Evolutionary conservation across 208 protist species (phyloP).

Genomic region (Trypanosoma avium): DNA sequence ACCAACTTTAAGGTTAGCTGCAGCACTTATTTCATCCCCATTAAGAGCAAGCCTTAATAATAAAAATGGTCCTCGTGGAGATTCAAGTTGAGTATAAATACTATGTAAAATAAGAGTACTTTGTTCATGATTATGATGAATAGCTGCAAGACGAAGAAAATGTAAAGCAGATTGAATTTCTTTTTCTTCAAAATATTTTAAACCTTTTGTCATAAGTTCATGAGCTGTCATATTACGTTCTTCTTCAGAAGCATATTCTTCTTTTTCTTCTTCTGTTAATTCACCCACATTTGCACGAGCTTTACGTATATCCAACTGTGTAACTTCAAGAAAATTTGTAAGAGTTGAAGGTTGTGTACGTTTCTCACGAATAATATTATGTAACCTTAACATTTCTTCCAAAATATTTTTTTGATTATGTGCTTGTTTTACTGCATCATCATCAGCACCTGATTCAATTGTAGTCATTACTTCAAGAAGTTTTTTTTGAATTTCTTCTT

Average conservation of each 20-base stretch:
- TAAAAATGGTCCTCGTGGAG: slow-evolving; percentile 66
- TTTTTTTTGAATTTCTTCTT: slow-evolving; percentile 69
- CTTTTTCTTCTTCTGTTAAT: slow-evolving; percentile 54
- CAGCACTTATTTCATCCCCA: slow-evolving; percentile 56
- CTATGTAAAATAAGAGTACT: slow-evolving; percentile 76
- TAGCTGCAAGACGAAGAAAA: slow-evolving; percentile 85
- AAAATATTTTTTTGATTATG: slow-evolving; percentile 57
- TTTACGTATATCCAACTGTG: slow-evolving; percentile 74
- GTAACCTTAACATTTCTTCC: slow-evolving; percentile 69
- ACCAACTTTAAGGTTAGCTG: slow-evolving; percentile 72
- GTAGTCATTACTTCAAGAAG: slow-evolving; percentile 43
- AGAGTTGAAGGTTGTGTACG: slow-evolving; percentile 61
- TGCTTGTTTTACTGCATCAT: slow-evolving; percentile 32
- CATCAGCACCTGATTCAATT: slow-evolving; percentile 30
- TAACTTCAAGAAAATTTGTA: slow-evolving; percentile 65
- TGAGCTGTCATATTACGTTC: slow-evolving; percentile 65
- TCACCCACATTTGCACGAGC: slow-evolving; percentile 77
- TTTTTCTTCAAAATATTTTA: slow-evolving; percentile 63
- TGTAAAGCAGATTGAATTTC: slow-evolving; percentile 70
- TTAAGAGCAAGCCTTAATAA: slow-evolving; percentile 78
- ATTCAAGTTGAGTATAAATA: slow-evolving; percentile 79
- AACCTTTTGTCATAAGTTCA: slow-evolving; percentile 71
- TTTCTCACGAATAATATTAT: slow-evolving; percentile 67
- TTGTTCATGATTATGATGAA: slow-evolving; percentile 86
- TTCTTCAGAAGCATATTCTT: slow-evolving; percentile 69